Percentiles rank a stretch among this genome's conserved stretches.
These are phyloP conservation scores for Leccinum cinnamomeum DNA, from an alignment of 1,284 basidiomycete species.

Conservation along the genomic window DNA sequence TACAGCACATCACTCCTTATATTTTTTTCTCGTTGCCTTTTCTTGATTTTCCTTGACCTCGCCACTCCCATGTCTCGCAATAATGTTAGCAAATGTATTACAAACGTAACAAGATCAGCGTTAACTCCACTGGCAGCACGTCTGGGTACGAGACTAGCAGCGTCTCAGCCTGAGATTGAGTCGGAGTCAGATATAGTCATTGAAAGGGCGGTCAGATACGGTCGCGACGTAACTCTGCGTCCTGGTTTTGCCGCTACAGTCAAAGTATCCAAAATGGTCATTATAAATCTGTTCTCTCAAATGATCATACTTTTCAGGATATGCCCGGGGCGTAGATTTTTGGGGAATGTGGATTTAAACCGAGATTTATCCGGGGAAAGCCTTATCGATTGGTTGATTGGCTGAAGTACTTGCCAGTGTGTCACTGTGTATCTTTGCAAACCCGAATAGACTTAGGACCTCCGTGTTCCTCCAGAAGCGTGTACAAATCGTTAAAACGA, in stretches of 20 bases:
- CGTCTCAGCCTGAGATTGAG: no score
- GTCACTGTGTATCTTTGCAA: no score
- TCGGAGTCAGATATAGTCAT: not conserved
- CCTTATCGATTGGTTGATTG: no score
- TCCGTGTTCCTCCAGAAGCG: no score
- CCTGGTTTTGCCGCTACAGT: not conserved
- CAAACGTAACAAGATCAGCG: conserved; percentile 12
- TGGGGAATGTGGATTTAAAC: no score
- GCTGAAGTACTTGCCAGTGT: no score
- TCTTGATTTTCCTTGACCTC: conserved; percentile 12
- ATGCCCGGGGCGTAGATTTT: no score
- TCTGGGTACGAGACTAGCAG: no score
- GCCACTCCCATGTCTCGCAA: conserved; percentile 18
- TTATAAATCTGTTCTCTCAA: conserved; percentile 34
- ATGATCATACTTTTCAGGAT: no score
- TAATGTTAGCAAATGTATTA: conserved; percentile 30
- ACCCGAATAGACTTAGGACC: no score
- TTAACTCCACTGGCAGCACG: not conserved
- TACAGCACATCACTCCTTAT: conserved; percentile 10
- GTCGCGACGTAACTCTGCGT: not conserved
- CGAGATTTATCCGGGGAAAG: no score
- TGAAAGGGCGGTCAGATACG: not conserved
- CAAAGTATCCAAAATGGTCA: not conserved
- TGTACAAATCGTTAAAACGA: no score
- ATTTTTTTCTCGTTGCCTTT: conserved; percentile 10